Conservation (phyloP, 139 green algal genomes). For the Closterium sp. region DNA sequence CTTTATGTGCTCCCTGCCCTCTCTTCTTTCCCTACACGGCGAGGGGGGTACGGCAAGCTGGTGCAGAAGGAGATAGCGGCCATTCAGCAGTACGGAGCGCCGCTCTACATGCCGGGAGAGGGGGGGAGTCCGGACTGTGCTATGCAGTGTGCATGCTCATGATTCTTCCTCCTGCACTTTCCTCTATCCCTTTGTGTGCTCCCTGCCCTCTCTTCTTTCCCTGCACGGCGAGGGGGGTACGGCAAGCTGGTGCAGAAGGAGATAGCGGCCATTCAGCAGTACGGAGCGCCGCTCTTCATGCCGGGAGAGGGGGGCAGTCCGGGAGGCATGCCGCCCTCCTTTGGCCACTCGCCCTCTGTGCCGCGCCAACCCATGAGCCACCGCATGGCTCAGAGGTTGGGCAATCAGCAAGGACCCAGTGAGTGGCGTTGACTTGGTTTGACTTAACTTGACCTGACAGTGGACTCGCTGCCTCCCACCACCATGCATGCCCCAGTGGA, state of each 20-base stretch:
- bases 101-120: too few relatives aligned
- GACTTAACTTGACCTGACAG: too few relatives aligned
- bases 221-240: not conserved
- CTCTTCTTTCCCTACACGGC: too few relatives aligned
- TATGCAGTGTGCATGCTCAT: not conserved
- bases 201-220: not conserved
- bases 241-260: slow-evolving; percentile 39
- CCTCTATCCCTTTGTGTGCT: not conserved
- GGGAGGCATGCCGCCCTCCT: not conserved
- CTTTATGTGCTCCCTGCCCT: not conserved
- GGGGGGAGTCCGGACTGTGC: too few relatives aligned
- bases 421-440: too few relatives aligned
- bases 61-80: not conserved
- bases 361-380: not conserved
- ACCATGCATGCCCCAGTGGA: not conserved
- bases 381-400: not conserved
- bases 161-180: not conserved
- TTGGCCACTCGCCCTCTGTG: not conserved
- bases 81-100: not conserved
- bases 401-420: not conserved
- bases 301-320: not conserved
- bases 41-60: too few relatives aligned
- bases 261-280: slow-evolving; percentile 1
- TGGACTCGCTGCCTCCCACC: not conserved
- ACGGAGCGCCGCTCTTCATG: not conserved